Base-by-base conservation (phyloP, 345 rosid genomes). In the Gossypium longicalyx region DNA sequence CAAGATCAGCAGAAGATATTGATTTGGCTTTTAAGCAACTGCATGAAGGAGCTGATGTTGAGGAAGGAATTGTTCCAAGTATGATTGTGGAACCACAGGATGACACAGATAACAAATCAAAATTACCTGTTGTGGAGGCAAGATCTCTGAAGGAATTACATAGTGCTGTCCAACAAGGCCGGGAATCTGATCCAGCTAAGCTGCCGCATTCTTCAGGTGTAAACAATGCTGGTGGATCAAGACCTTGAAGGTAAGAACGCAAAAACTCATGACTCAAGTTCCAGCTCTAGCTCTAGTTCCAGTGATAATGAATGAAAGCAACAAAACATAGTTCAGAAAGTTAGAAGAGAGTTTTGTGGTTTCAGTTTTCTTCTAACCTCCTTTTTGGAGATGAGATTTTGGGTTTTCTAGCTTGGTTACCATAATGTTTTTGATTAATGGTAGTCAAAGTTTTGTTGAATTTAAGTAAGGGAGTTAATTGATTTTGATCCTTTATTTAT, bases 321-420 rank as follows among this genome's bases (percentile, higher is more conserved):
- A 49, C 25, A 51, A 52, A 69, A 51, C n/a, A 27, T 69, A 51
- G 58, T 69, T 22, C 52, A 58, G 38, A 43, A 56, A 57, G 41
- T 34, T 34, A 34, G 41, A 34, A 34, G 41, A 34, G 63, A 54
- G 15, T 56, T 54, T 57, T 65, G 13, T 45, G 9, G 67, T 61
- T 72, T 61, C 49, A 34, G 69, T 61, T 73, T 63, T 58, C 23
- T 48, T n/a, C 19, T 1, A 47, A 8, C 2, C 45, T 56, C n/a
- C 19, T 12, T 20, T 22, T 5, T 2, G 9, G 29, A 17, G 74
- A 34, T 38, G 11, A 38, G 63, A 34, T 70, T 38, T 38, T 17
- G 72, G 72, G 72, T 70, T 56, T 70, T 56, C 47, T 34, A 54
- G 63, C 41, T 34, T 54, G 74, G 74, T 71, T 71, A 38, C 51